phyloP scores from a whole-genome alignment of 768 basidiomycete species.

The Leucogyrophana mollusca region DNA sequence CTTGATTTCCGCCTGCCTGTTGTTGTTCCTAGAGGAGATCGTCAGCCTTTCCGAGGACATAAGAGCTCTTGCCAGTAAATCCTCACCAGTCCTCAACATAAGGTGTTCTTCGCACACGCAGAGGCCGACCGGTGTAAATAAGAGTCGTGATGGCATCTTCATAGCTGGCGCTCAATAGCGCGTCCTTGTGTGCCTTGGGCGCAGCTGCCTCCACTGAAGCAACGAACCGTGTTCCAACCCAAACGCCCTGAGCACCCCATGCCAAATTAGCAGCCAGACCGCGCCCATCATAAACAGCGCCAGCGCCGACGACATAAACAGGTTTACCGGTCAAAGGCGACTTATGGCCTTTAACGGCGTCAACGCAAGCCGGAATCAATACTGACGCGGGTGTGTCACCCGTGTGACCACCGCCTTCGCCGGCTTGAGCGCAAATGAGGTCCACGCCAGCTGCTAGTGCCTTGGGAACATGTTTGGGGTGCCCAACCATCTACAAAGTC shows the following conservation, averaged over 20 bases:
- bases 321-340: conserved; percentile 82
- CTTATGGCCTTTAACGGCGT: conserved; percentile 71
- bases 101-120: conserved; percentile 81
- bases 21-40: conserved; percentile 56
- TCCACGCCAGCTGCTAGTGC: conserved; percentile 86
- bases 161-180: conserved; percentile 63
- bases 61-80: background rate
- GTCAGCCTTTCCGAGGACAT: conserved; percentile 4
- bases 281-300: conserved; percentile 88
- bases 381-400: conserved; percentile 82
- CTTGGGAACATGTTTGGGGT: conserved; percentile 84
- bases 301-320: conserved; percentile 87
- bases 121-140: conserved; percentile 87
- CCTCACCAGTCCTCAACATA: conserved; percentile 83
- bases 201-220: conserved; percentile 79
- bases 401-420: conserved; percentile 89
- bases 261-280: conserved; percentile 83
- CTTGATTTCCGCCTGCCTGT: conserved; percentile 78
- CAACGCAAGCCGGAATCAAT: conserved; percentile 89
- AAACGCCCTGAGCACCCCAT: conserved; percentile 89
- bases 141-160: conserved; percentile 84
- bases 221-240: conserved; percentile 89
- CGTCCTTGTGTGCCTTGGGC: conserved; percentile 82
- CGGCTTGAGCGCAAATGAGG: conserved; percentile 91
- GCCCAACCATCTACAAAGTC: conserved; percentile 74